Percentiles rank a stretch among this genome's conserved stretches.
Evolutionary conservation across 2,329 filamentous ascomycete species (phyloP).

Genomic region (Allantophomopsis lycopodina): DNA sequence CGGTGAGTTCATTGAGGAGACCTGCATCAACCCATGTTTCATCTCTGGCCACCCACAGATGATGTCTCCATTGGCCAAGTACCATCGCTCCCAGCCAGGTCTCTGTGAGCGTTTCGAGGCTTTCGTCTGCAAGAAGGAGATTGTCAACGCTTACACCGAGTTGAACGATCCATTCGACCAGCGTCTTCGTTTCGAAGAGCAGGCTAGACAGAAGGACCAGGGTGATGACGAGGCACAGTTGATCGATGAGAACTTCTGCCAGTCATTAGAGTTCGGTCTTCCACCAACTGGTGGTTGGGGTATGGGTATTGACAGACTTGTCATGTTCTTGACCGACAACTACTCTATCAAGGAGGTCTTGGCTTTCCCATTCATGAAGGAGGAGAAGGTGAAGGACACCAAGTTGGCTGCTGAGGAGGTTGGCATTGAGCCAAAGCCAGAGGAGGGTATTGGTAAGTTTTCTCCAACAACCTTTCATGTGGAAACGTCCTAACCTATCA

Average conservation of each 20-base stretch:
- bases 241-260: conserved; percentile 91
- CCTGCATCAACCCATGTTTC: conserved; percentile 85
- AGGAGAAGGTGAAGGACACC: conserved; percentile 41
- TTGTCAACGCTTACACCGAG: conserved; percentile 91
- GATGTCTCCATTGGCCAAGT: conserved; percentile 96
- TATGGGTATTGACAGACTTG: conserved; percentile 86
- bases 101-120: conserved; percentile 96
- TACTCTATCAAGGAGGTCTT: conserved; percentile 94
- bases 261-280: conserved; percentile 76
- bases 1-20: conserved; percentile 90
- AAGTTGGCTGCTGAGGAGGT: conserved; percentile 47
- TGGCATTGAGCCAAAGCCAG: conserved; percentile 40
- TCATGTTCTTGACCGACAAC: conserved; percentile 93
- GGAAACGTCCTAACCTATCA: background rate
- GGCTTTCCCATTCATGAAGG: conserved; percentile 97
- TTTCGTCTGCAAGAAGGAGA: conserved; percentile 95
- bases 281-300: conserved; percentile 95
- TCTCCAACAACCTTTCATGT: background rate
- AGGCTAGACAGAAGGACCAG: conserved; percentile 88
- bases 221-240: conserved; percentile 95
- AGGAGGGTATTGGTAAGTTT: conserved; percentile 36
- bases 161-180: conserved; percentile 96
- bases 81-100: conserved; percentile 67
- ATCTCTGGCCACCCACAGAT: conserved; percentile 74
- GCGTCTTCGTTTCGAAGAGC: conserved; percentile 82